A percentile compares a stretch with the other conserved stretches of the same genome.
These are phyloP conservation scores for Sinapis alba DNA, from an alignment of 441 rosid species.

Conservation along the genomic window DNA sequence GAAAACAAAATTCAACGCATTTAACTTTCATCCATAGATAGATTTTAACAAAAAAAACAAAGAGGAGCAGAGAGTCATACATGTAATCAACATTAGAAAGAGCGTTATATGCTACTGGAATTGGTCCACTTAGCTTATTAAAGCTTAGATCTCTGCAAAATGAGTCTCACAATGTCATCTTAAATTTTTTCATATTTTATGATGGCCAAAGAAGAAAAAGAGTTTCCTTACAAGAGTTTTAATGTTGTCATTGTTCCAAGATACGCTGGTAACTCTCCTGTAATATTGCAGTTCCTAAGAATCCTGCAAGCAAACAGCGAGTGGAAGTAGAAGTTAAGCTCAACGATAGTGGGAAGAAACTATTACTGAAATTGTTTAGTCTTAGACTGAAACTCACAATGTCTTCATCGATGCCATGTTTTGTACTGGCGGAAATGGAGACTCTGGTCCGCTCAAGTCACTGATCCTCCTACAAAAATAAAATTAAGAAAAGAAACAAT, in stretches of 20 bases:
- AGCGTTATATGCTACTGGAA: conserved; percentile 41
- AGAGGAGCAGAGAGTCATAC: conserved; percentile 42
- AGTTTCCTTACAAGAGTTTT: conserved; percentile 49
- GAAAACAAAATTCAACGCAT: not conserved
- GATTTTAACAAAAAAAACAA: conserved; percentile 2
- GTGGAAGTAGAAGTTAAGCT: not conserved
- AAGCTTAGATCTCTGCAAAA: conserved; percentile 67
- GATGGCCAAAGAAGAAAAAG: not conserved
- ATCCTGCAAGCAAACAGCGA: conserved; percentile 41
- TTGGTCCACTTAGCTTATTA: conserved; percentile 53
- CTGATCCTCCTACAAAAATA: conserved; percentile 58
- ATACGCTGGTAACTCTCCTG: conserved; percentile 48
- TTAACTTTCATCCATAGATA: not conserved
- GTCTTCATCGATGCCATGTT: conserved; percentile 29
- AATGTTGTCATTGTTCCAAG: conserved; percentile 29
- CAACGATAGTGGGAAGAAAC: not conserved
- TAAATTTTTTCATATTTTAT: not conserved
- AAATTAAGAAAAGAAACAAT: not conserved
- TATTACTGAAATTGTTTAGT: not conserved
- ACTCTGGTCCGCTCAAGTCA: conserved; percentile 54
- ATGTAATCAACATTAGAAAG: conserved; percentile 27
- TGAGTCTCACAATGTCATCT: conserved; percentile 21
- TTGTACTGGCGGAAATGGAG: conserved; percentile 47
- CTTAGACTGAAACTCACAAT: conserved; percentile 46
- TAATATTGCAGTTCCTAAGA: conserved; percentile 62